Base-by-base conservation (phyloP, 208 protist genomes). In the Acanthamoeba castellanii region DNA sequence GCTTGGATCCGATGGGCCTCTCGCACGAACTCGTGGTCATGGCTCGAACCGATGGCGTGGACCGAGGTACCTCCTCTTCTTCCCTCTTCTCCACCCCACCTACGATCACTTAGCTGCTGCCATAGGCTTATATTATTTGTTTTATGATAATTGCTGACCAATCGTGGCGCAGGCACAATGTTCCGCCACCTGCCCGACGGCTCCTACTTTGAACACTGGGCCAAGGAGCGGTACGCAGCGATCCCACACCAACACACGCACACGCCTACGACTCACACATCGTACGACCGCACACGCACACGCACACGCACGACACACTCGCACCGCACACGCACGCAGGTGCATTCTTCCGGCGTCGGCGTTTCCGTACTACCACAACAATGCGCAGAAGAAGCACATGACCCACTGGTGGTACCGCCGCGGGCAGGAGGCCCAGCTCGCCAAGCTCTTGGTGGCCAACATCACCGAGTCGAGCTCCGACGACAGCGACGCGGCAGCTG, bases 141-240 rank as follows among this genome's bases (percentile, higher is more conserved):
- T n/a, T n/a, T n/a, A n/a, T n/a, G n/a, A n/a, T 42, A 42, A 42
- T 42, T 1, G 37, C 37, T 42, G 37, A 42, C 25, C 14, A 1
- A 22, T 18, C n/a, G 66, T n/a, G 66, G 20, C 11, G 66, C 66
- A 74, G 66, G 70, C 30, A 78, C n/a, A 8, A 78, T 78, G 70
- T 78, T 78, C 70, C 70, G 37, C 37, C 70, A 78, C 32, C 70
- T 78, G 20, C 70, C 70, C 37, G 70, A 78, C 32, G 70, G 70
- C 37, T 78, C 70, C 70, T 78, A 78, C 72, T 81, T 81, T 5
- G 72, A 81, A 13, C 72, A 81, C 72, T 81, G 72, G 72, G 72
- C 72, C 72, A 81, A 81, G 72, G 72, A 81, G 72, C 30, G 72
- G 72, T 81, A 34, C 72, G 61, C 32, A 3, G 14, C 5, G 6